These are phyloP conservation scores for Acanthamoeba lenticulata DNA, from an alignment of 208 protist species.

Conservation along the genomic window DNA sequence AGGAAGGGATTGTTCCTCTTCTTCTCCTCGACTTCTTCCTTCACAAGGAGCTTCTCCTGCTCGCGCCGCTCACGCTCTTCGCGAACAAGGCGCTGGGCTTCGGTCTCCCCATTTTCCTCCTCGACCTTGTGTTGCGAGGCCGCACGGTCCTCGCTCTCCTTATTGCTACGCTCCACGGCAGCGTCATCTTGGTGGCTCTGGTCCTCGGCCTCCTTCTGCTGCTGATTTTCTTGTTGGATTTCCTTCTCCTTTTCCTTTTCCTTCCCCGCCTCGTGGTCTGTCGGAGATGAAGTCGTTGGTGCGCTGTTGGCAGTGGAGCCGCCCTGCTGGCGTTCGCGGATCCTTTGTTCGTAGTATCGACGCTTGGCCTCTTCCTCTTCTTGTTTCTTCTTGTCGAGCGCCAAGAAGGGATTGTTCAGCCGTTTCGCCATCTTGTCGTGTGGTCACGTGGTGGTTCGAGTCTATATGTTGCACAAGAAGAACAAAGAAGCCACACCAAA, in stretches of 20 bases:
- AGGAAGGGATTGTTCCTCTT: slow-evolving; percentile 52
- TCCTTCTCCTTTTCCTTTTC: slow-evolving; percentile 33
- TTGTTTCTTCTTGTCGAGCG: slow-evolving; percentile 64
- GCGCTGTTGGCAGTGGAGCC: background rate
- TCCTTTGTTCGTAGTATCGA: slow-evolving; percentile 17
- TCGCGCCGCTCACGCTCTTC: background rate
- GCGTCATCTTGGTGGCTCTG: background rate
- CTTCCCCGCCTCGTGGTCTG: background rate
- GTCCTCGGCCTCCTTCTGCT: background rate
- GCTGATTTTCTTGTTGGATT: background rate
- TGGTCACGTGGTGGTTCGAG: too few species aligned
- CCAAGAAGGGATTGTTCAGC: slow-evolving; percentile 62
- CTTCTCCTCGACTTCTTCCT: slow-evolving; percentile 28
- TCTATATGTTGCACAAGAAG: too few species aligned
- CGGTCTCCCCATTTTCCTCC: slow-evolving; percentile 20
- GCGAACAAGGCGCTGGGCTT: background rate
- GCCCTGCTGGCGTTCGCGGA: background rate
- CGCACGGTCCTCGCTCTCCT: background rate
- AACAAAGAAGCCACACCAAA: too few species aligned
- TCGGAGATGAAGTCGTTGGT: background rate
- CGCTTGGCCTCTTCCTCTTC: slow-evolving; percentile 59
- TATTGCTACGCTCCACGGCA: background rate
- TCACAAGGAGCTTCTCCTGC: slow-evolving; percentile 19
- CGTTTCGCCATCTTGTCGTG: slow-evolving; percentile 49
- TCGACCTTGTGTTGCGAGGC: background rate